Evolutionary conservation across 1,284 basidiomycete genomes (phyloP).

Genomic region (Microbotryum saponariae): DNA sequence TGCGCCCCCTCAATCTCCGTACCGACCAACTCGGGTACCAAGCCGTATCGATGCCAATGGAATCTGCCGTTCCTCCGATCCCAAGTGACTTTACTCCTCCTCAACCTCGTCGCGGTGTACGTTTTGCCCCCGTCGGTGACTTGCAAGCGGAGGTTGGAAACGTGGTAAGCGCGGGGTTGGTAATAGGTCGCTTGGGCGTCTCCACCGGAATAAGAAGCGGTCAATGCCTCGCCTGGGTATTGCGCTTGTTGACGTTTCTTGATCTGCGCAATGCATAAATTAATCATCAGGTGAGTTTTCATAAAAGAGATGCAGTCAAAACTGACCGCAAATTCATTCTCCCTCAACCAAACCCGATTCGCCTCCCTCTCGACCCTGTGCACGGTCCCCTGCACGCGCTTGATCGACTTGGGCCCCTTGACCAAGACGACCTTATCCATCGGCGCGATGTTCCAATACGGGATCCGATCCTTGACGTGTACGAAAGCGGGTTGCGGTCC

Average conservation of each 20-base stretch:
- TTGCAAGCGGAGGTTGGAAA: constrained; percentile 30
- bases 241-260: constrained; percentile 28
- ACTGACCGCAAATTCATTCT: constrained; percentile 32
- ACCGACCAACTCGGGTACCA: constrained; percentile 13
- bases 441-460: constrained; percentile 43
- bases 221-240: constrained; percentile 27
- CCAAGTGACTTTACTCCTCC: constrained; percentile 20
- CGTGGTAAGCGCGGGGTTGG: constrained; percentile 18
- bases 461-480: constrained; percentile 41
- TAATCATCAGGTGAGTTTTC: too few relatives aligned
- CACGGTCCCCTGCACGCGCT: constrained; percentile 36
- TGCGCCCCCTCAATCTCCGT: background rate
- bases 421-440: constrained; percentile 41
- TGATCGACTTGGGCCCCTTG: constrained; percentile 37
- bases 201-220: constrained; percentile 3
- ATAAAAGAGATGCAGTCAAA: too few relatives aligned
- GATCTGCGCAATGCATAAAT: constrained; percentile 3
- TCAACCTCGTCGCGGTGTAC: constrained; percentile 24
- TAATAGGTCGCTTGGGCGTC: constrained; percentile 18
- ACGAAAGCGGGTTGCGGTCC: constrained; percentile 38
- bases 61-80: constrained; percentile 20
- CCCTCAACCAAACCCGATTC: constrained; percentile 42
- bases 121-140: constrained; percentile 15
- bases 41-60: constrained; percentile 24
- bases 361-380: constrained; percentile 41